Conservation (phyloP, 2,329 filamentous ascomycete species). For the Ascochyta lentis region DNA sequence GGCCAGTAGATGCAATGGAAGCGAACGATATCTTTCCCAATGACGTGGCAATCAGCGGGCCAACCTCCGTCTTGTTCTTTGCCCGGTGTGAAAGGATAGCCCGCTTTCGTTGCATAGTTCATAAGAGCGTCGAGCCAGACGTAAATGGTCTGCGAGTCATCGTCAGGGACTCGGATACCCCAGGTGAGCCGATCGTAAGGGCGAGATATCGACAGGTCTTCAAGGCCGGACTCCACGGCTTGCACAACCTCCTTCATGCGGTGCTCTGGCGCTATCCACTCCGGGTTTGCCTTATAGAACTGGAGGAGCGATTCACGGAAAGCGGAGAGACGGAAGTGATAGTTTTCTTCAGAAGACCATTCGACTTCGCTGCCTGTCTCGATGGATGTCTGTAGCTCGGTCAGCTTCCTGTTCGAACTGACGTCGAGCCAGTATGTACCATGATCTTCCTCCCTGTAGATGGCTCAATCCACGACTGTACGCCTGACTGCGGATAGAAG, state of each 20-base stretch:
- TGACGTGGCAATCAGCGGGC: constrained; percentile 90
- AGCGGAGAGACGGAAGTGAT: constrained; percentile 89
- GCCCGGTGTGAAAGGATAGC: constrained; percentile 80
- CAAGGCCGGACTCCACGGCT: constrained; percentile 77
- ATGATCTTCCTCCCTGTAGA: constrained; percentile 82
- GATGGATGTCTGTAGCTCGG: constrained; percentile 62
- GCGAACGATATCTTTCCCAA: constrained; percentile 93
- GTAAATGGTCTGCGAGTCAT: constrained; percentile 88
- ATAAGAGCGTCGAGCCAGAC: constrained; percentile 97
- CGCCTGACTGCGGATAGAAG: constrained; percentile 81
- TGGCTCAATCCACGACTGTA: constrained; percentile 77
- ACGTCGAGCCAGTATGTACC: constrained; percentile 51
- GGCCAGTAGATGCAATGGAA: constrained; percentile 99
- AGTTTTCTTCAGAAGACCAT: constrained; percentile 92
- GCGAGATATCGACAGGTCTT: constrained; percentile 88
- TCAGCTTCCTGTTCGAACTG: constrained; percentile 21
- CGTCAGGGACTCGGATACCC: constrained; percentile 88
- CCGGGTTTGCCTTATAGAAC: constrained; percentile 79
- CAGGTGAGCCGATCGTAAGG: constrained; percentile 79
- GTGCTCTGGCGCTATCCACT: constrained; percentile 74
- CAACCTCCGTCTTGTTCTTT: constrained; percentile 71
- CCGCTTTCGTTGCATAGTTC: constrained; percentile 89
- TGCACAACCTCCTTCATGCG: constrained; percentile 80
- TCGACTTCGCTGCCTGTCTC: constrained; percentile 94
- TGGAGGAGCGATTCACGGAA: constrained; percentile 79